phyloP scores from a whole-genome alignment of 495 filamentous ascomycete genomes.

The Endocarpon pusillum region DNA sequence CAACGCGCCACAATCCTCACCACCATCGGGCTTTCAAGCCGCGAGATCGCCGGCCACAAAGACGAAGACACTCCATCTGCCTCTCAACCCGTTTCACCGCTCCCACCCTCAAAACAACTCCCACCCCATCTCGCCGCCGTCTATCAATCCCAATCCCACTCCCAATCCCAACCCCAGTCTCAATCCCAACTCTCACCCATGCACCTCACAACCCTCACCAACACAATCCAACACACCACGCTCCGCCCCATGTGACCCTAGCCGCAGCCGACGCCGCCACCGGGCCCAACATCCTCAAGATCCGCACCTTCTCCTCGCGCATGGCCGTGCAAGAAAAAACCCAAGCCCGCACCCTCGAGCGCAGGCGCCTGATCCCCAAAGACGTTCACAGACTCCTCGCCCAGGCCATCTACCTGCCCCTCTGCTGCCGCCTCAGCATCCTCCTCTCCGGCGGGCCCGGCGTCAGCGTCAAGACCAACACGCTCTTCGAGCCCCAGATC shows the following conservation, averaged over 20 bases:
- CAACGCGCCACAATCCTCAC: conserved; percentile 71
- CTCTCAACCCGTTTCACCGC: conserved; percentile 23
- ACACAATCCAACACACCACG: conserved; percentile 45
- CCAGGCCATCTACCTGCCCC: conserved; percentile 66
- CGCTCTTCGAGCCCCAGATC: conserved; percentile 27
- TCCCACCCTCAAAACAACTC: conserved; percentile 59
- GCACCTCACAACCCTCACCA: conserved; percentile 42
- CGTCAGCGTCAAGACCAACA: conserved; percentile 11
- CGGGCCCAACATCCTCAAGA: conserved; percentile 70
- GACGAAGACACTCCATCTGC: conserved; percentile 35
- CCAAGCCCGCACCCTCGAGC: conserved; percentile 24
- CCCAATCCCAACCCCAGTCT: conserved; percentile 16
- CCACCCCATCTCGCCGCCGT: conserved; percentile 35
- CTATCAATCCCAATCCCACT: conserved; percentile 20
- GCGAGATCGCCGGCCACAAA: conserved; percentile 72
- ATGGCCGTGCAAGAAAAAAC: conserved; percentile 52
- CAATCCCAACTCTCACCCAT: too few relatives aligned
- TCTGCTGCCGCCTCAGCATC: conserved; percentile 30
- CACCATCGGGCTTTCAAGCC: conserved; percentile 63
- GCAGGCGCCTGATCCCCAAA: conserved; percentile 44
- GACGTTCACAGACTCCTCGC: conserved; percentile 58
- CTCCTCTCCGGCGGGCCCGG: conserved; percentile 9
- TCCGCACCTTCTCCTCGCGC: conserved; percentile 59
- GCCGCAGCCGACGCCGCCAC: conserved; percentile 51
- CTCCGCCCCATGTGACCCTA: conserved; percentile 62